Base-by-base conservation (phyloP, 2,329 filamentous ascomycete genomes). In the Aureobasidium sp. region DNA sequence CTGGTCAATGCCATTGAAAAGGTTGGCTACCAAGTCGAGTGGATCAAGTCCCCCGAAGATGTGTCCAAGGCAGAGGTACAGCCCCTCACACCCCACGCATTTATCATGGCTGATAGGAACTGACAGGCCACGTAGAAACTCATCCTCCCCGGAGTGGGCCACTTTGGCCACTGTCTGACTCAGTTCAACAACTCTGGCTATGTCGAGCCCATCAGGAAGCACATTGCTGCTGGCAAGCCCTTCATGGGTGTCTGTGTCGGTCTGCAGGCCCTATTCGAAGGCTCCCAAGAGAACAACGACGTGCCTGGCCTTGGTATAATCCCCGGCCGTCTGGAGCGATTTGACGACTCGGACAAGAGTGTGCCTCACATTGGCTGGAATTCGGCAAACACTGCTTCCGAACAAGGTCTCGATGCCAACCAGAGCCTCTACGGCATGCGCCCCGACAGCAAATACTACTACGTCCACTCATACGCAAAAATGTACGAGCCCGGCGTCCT, bases 311-410 rank as follows among this genome's bases (percentile, higher is more conserved):
- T 99, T 52, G 88, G 87, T 5, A 49, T 96, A 31, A 86, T 97
- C 65, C 85, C 87, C 48, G 84, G 83, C 42, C 79, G 77, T 12
- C 82, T 99, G 66, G 81, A 84, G 71, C 87, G 87, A 64, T 99
- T 99, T 77, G 79, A 90, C 72, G 85, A 90, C 72, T 74, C 76
- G 36, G 79, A 84, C 69, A 97, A 97, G 78, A 87, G 91, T 41
- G 95, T 99, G n/a, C 94, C 94, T 42, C 95, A 99, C 77, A 99
- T 99, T 74, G 94, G 94, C 61, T 99, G 94, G 94, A 99, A 99
- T 76, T 91, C 87, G 68, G 94, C 95, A 48, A 87, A 87, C 69
- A 85, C 87, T 1, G 73, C 76, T 65, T 69, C 75, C 64, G 67
- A 77, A 69, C 64, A 73, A 61, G 65, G 75, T 72, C 63, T 73